Base-by-base conservation (phyloP, 176 grass and related monocot genomes). In the Guadua angustifolia region DNA sequence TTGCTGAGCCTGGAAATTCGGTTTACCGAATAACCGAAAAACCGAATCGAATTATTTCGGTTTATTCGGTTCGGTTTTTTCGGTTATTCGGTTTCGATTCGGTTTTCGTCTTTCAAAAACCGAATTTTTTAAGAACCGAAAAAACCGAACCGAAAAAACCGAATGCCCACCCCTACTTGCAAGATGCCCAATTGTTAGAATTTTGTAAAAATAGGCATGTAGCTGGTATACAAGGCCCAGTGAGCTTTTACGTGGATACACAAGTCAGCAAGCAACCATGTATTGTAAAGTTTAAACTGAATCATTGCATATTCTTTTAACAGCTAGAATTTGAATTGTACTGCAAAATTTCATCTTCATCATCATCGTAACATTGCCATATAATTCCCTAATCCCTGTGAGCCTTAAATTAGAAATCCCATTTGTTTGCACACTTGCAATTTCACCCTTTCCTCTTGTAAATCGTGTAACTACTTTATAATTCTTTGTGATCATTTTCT, bases 111-210 rank as follows among this genome's bases (percentile, higher is more conserved):
- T n/a, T n/a, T n/a, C n/a, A n/a, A n/a, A n/a, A n/a, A n/a, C n/a
- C n/a, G n/a, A n/a, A n/a, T n/a, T n/a, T n/a, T n/a, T n/a, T n/a
- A n/a, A n/a, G n/a, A n/a, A n/a, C n/a, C n/a, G n/a, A n/a, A n/a
- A n/a, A n/a, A n/a, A n/a, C n/a, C n/a, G n/a, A n/a, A n/a, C n/a
- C n/a, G n/a, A n/a, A n/a, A n/a, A n/a, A n/a, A n/a, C n/a, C n/a
- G n/a, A n/a, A n/a, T n/a, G n/a, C n/a, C n/a, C n/a, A n/a, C n/a
- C n/a, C n/a, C n/a, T n/a, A n/a, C n/a, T n/a, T n/a, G n/a, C n/a
- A n/a, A n/a, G n/a, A n/a, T n/a, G n/a, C n/a, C n/a, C n/a, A n/a
- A 71, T 57, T 81, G 59, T 56, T 81, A 42, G 39, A 58, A 16
- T 18, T 22, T 22, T 81, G 49, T 75, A 85, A 44, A 60, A 18